Evolutionary conservation across 805 yeast genomes (phyloP).

Genomic region (Metschnikowia lunata): DNA sequence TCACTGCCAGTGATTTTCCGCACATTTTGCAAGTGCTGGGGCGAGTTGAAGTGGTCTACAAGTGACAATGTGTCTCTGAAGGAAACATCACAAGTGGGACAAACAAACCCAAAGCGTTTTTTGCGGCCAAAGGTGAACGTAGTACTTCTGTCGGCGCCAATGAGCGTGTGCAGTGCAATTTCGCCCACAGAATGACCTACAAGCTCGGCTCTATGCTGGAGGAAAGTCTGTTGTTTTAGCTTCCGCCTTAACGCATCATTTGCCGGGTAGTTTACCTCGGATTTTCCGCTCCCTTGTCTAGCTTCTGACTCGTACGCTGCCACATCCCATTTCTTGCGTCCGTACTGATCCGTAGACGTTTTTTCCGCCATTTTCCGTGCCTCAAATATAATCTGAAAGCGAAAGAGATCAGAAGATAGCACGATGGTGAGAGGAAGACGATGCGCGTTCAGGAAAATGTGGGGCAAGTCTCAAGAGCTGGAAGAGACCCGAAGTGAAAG

Average conservation of each 20-base stretch:
- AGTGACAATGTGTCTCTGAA: conserved; percentile 79
- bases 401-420: too few relatives aligned
- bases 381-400: too few relatives aligned
- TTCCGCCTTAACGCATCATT: conserved; percentile 2
- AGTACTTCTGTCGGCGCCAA: conserved; percentile 20
- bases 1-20: conserved; percentile 19
- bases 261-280: not conserved
- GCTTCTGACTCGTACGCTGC: conserved; percentile 57
- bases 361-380: conserved; percentile 17
- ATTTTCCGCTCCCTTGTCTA: conserved; percentile 15
- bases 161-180: conserved; percentile 31
- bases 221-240: conserved; percentile 5
- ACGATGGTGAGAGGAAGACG: too few relatives aligned
- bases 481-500: too few relatives aligned
- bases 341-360: conserved; percentile 42
- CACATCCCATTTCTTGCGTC: conserved; percentile 70
- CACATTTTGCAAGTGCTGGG: conserved; percentile 47
- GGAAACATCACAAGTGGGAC: conserved; percentile 74
- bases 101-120: conserved; percentile 80
- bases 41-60: conserved; percentile 79
- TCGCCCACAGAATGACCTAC: conserved; percentile 29
- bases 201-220: conserved; percentile 31
- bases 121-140: conserved; percentile 23
- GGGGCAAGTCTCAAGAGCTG: too few relatives aligned
- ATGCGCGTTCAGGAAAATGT: too few relatives aligned